Percentiles rank a stretch among this genome's conserved stretches.
phyloP scores from a whole-genome alignment of 495 filamentous ascomycete species.

The Aspergillus leporis region DNA sequence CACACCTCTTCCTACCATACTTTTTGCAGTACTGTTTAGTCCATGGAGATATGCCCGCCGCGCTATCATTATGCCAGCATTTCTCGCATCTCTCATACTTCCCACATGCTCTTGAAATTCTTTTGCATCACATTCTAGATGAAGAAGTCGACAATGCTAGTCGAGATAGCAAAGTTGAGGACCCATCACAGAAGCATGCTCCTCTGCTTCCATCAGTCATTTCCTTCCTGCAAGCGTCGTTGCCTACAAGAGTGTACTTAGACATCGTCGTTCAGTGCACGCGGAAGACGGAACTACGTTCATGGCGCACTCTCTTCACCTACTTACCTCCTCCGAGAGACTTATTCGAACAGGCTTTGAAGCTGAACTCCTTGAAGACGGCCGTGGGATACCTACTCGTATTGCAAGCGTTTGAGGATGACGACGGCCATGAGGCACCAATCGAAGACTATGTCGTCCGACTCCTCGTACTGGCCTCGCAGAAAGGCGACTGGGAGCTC shows the following conservation, averaged over 20 bases:
- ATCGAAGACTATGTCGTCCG: constrained; percentile 67
- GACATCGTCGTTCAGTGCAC: constrained; percentile 98
- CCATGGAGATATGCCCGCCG: constrained; percentile 69
- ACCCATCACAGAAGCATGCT: constrained; percentile 34
- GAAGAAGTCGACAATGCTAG: constrained; percentile 85
- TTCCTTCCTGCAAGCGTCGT: constrained; percentile 80
- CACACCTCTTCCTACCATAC: constrained; percentile 87
- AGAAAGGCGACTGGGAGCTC: constrained; percentile 90
- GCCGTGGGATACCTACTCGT: constrained; percentile 96
- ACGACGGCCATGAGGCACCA: constrained; percentile 67
- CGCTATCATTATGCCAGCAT: constrained; percentile 73
- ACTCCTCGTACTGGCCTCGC: constrained; percentile 77
- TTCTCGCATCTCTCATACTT: constrained; percentile 89
- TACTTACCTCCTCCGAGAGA: constrained; percentile 86
- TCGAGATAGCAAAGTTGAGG: constrained; percentile 51
- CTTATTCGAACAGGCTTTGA: constrained; percentile 88
- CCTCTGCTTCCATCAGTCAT: constrained; percentile 86
- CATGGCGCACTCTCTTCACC: constrained; percentile 90
- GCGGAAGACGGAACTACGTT: constrained; percentile 92
- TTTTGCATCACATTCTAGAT: constrained; percentile 91
- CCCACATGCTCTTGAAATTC: constrained; percentile 85
- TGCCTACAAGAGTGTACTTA: constrained; percentile 72
- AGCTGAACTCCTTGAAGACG: constrained; percentile 83
- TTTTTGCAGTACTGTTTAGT: constrained; percentile 75
- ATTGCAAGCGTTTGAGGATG: constrained; percentile 87